Evolutionary conservation across 75 land plant species (phyloP).

Genomic region (Cryptomeria japonica): DNA sequence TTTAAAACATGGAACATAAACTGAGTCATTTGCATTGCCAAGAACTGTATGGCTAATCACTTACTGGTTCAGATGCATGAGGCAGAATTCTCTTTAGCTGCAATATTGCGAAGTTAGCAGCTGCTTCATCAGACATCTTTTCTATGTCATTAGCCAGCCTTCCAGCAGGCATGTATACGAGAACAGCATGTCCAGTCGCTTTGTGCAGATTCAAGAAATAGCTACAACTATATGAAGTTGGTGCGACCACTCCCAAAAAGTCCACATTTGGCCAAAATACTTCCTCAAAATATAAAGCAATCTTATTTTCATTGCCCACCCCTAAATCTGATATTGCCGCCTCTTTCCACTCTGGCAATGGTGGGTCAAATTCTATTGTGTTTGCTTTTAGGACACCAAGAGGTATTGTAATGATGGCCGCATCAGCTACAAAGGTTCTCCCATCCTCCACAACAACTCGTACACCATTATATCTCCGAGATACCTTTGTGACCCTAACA

Average conservation of each 20-base stretch:
- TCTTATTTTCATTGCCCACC: constrained; percentile 61
- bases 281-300: constrained; percentile 48
- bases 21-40: neutral
- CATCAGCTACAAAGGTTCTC: constrained; percentile 47
- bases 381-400: constrained; percentile 49
- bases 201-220: constrained; percentile 63
- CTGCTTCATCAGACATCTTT: constrained; percentile 46
- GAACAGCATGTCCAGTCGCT: constrained; percentile 58
- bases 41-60: constrained; percentile 11
- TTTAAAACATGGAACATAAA: neutral
- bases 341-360: constrained; percentile 57
- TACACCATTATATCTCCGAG: constrained; percentile 25
- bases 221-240: constrained; percentile 60
- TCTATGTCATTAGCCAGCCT: constrained; percentile 56
- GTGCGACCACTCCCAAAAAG: constrained; percentile 55
- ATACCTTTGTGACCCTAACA: constrained; percentile 41
- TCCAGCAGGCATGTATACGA: constrained; percentile 65
- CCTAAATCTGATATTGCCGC: constrained; percentile 47
- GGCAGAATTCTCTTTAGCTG: constrained; percentile 52
- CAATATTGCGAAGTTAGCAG: constrained; percentile 36
- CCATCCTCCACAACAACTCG: constrained; percentile 34
- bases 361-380: constrained; percentile 46
- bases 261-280: constrained; percentile 66
- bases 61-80: constrained; percentile 42
- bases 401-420: constrained; percentile 45